Conservation (phyloP, 2,329 filamentous ascomycete genomes). For the Scedosporium aurantiacum region DNA sequence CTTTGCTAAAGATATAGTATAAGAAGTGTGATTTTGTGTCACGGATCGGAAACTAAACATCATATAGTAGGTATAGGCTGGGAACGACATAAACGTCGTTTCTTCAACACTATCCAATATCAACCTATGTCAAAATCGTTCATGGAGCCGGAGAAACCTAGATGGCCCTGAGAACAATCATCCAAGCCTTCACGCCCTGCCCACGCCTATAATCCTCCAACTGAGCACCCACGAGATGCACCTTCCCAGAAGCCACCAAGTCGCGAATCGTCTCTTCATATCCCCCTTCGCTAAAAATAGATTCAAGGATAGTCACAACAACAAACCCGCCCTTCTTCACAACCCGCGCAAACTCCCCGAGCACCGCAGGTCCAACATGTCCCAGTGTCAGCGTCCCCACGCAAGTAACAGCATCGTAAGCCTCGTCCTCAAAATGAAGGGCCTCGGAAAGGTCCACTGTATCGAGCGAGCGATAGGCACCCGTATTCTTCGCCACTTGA, state of each 20-base stretch:
- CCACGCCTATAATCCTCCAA: slow-evolving; percentile 21
- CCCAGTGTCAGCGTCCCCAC: slow-evolving; percentile 40
- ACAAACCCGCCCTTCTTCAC: slow-evolving; percentile 34
- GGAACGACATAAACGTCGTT: no score
- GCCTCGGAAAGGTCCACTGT: slow-evolving; percentile 34
- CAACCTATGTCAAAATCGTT: no score
- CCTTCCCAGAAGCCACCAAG: slow-evolving; percentile 17
- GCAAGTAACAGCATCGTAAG: slow-evolving; percentile 40
- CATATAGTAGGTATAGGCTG: no score
- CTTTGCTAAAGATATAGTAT: no score
- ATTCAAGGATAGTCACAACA: slow-evolving; percentile 38
- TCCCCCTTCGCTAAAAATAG: slow-evolving; percentile 36
- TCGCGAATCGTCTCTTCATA: slow-evolving; percentile 33
- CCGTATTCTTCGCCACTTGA: slow-evolving; percentile 34
- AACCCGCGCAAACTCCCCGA: slow-evolving; percentile 39
- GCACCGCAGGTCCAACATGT: slow-evolving; percentile 38
- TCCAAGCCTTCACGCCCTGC: slow-evolving; percentile 19
- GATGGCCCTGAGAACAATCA: slow-evolving; percentile 19
- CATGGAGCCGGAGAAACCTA: slow-evolving; percentile 6
- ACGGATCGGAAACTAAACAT: no score
- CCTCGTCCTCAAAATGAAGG: slow-evolving; percentile 25
- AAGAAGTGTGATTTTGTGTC: no score
- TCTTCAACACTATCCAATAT: no score
- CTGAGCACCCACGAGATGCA: slow-evolving; percentile 18
- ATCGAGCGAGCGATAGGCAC: slow-evolving; percentile 33